Base-by-base conservation (phyloP, 1,284 basidiomycete genomes). In the Malassezia arunalokei region DNA sequence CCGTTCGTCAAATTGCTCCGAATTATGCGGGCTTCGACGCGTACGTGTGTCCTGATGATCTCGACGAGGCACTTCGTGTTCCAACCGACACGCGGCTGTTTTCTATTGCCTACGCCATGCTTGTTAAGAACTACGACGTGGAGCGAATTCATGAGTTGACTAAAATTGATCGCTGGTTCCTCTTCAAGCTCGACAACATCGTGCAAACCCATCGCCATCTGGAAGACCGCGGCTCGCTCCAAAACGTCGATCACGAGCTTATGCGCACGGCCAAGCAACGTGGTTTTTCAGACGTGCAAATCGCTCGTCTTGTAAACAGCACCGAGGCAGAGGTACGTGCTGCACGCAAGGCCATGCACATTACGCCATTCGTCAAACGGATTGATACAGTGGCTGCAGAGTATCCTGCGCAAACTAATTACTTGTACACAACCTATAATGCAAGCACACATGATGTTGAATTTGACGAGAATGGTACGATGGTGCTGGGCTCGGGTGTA, bases 391-490 rank as follows among this genome's bases (percentile, higher is more conserved):
- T 99, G 56, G 94, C 92, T 30, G 94, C 94, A 60, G 94, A 99
- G 76, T 98, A 87, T 78, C 94, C 94, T 20, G 94, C 94, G 3
- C 85, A 94, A 76, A 98, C 94, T 69, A 98, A 98, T 79, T 98
- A 98, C 77, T 84, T 99, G 56, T 99, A 98, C 78, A 98, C 94
- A 38, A 96, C 94, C 15, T 99, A 98, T 80, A 96, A 98, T 72
- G 94, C 91, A 6, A 84, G 87, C 1, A 82, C 85, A 57, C 94
- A 98, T 71, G 94, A 99, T 72, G 85, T 99, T 69, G 82, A 88
- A 40, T 98, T 98, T 71, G 80, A 94, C 73, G 94, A 96, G 68
- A 81, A 94, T 64, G 94, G 94, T 43, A 96, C 90, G 28, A 96
- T 98, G 87, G 92, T 99, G 30, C 83, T 98, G n/a, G 94, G 94